Evolutionary conservation across 176 grass and related monocot genomes (phyloP).

Genomic region (Aegilops tauschii): DNA sequence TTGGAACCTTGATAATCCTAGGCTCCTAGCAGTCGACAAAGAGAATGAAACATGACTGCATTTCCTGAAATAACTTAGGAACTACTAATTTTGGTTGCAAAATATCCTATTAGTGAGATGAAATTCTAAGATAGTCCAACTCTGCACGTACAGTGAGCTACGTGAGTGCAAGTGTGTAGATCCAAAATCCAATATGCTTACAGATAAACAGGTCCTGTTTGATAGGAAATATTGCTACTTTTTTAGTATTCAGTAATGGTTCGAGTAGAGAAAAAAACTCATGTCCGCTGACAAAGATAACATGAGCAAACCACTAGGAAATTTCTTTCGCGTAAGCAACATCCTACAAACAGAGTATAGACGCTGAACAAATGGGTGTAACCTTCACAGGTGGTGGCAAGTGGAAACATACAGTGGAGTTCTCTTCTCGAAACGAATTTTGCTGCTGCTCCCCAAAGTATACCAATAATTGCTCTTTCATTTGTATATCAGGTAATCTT

Average conservation of each 20-base stretch:
- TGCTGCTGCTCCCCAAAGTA: slow-evolving; percentile 76
- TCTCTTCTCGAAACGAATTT: slow-evolving; percentile 75
- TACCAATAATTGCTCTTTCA: slow-evolving; percentile 91
- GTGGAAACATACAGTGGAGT: slow-evolving; percentile 71
- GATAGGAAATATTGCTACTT: neutral
- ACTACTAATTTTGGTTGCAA: neutral
- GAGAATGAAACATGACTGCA: neutral
- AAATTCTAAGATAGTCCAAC: neutral
- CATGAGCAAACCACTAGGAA: slow-evolving; percentile 3
- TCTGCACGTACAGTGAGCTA: neutral
- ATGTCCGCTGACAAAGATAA: neutral
- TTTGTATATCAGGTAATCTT: slow-evolving; percentile 91
- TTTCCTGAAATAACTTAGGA: neutral
- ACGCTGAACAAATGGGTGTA: neutral
- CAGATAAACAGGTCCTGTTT: neutral
- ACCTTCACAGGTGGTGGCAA: slow-evolving; percentile 58
- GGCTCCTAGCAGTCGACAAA: neutral
- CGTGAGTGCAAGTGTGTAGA: neutral
- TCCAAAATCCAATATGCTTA: neutral
- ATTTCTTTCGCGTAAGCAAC: neutral
- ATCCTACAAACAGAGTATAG: slow-evolving; percentile 17
- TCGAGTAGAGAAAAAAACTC: slow-evolving; percentile 2
- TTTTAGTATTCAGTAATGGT: neutral
- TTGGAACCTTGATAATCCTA: neutral
- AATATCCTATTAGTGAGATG: neutral